Base-by-base conservation (phyloP, 2,329 filamentous ascomycete genomes). In the Epichloe sylvatica region DNA sequence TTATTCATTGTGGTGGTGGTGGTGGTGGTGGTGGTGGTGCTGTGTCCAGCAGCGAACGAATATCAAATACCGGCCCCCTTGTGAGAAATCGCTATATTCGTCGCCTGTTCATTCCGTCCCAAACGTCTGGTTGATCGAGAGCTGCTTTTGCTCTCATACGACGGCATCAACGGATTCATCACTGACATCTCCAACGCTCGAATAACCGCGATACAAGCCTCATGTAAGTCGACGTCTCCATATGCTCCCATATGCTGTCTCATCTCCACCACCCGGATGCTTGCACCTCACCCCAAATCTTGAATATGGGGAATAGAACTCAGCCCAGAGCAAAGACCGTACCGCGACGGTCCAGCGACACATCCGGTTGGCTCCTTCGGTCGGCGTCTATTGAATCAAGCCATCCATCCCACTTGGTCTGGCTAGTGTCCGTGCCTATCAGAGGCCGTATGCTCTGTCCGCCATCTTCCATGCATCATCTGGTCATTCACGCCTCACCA, bases 311-410 rank as follows among this genome's bases (percentile, higher is more conserved):
- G 25, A 38, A 46, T 46, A 33, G 5, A 17, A 30, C 9, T 3
- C 25, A 11, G 25, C 11, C 45, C 17, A 39, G 17, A 38, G 34
- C 4, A 43, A 48, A 23, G 38, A 34, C 46, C 15, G 13, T 15
- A 19, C 39, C 21, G 15, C 37, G n/a, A 46, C 37, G 56, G 70
- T 72, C 74, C 72, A 70, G 72, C 66, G 65, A 59, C 54, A 53
- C 55, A 55, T 54, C 34, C 39, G 46, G 19, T 46, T 49, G 47
- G 43, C 30, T 42, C 6, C 37, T 9, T 37, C 38, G 13, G 38
- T 45, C 38, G 42, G 43, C 45, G 46, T 43, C 52, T 48, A 49
- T 35, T 39, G 23, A 49, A 33, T 38, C 47, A 41, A 45, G 49
- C 49, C 43, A 45, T 49, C 37, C 47, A 44, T 45, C 38, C 41